Base-by-base conservation (phyloP, 495 filamentous ascomycete genomes). In the Cenococcum geophilum region DNA sequence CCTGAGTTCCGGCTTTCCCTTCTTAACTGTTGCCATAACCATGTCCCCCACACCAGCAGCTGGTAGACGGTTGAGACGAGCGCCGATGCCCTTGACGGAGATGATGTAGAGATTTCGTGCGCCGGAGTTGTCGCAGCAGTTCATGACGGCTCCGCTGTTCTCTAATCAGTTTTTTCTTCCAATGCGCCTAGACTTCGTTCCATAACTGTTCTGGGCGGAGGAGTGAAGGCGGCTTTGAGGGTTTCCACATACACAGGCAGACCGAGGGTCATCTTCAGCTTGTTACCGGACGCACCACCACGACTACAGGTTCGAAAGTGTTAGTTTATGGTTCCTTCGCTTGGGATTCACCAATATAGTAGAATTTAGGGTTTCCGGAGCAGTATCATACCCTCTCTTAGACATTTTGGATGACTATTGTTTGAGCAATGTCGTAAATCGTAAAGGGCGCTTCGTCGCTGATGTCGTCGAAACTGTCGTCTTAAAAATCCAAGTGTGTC, bases 11-110 rank as follows among this genome's bases (percentile, higher is more conserved):
- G 93, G 92, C 89, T 98, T 98, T 76, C 92, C 91, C 89, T 99
- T 99, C 89, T 99, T 97, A 79, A 99, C 95, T 65, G 95, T 97
- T 62, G 92, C 91, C 95, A 98, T 98, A 71, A 98, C 95, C 93
- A 98, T 97, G 81, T 98, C 93, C 70, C 92, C 92, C 71, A 97
- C 95, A 83, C 93, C 93, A 55, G 87, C 93, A 71, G 95, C 95
- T 68, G 93, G 93, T 66, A 99, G 87, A 76, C 93, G 85, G 84
- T 99, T 99, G 64, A 99, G 88, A 67, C 93, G 91, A 67, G 93
- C 95, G 83, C 93, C 95, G 74, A 93, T 91, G 82, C 93, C 93
- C 83, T 93, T 95, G 78, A 99, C 95, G 75, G 95, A 93, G 81
- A 99, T 97, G 85, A 99, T 97, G 89, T 97, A 99, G 66, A 99